Conservation (phyloP, 306 rosid genomes). For the Inga leiocalycina region DNA sequence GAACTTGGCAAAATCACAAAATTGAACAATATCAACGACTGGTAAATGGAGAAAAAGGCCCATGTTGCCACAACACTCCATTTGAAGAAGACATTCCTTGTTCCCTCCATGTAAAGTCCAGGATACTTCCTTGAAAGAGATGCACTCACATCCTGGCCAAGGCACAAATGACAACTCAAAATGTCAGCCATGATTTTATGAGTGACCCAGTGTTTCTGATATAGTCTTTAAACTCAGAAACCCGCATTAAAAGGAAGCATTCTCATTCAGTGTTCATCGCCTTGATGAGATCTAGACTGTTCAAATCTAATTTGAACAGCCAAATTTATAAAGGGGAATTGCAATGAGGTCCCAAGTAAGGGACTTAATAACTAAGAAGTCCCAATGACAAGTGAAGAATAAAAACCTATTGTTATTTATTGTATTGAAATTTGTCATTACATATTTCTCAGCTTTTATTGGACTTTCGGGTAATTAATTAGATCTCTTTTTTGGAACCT, state of each 20-base stretch:
- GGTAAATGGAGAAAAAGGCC: constrained; percentile 87
- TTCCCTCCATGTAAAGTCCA: constrained; percentile 85
- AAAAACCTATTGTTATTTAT: too few relatives aligned
- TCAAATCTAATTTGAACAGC: too few relatives aligned
- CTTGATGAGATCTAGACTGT: too few relatives aligned
- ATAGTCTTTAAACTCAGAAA: neutral
- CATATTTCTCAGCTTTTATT: too few relatives aligned
- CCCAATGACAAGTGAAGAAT: too few relatives aligned
- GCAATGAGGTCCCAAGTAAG: too few relatives aligned
- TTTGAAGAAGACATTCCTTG: constrained; percentile 70
- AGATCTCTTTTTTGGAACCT: too few relatives aligned
- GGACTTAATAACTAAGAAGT: too few relatives aligned
- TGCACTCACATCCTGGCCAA: constrained; percentile 93
- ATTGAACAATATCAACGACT: constrained; percentile 75
- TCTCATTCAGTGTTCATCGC: too few relatives aligned
- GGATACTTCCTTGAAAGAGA: constrained; percentile 94
- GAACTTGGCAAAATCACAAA: constrained; percentile 58
- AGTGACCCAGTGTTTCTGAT: constrained; percentile 5
- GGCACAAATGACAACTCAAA: constrained; percentile 35
- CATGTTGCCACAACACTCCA: constrained; percentile 90
- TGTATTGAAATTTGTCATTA: too few relatives aligned
- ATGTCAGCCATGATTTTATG: constrained; percentile 8
- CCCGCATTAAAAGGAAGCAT: neutral
- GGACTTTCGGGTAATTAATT: too few relatives aligned
- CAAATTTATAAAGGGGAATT: too few relatives aligned